A percentile compares a stretch with the other conserved stretches of the same genome.
Conservation (phyloP, 768 basidiomycete genomes). For the Suillus brevipes region DNA sequence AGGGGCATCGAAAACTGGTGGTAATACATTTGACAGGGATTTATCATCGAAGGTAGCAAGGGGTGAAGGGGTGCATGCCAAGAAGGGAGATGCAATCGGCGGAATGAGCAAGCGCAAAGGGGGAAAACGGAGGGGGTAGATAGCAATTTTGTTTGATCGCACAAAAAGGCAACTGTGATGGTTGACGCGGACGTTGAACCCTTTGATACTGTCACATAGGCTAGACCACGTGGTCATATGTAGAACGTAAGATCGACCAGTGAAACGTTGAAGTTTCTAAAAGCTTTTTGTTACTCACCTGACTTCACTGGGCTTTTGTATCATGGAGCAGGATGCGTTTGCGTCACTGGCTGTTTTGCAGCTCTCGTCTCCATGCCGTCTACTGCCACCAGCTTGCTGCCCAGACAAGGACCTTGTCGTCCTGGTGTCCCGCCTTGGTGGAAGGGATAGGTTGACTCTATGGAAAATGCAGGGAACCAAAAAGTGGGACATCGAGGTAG, state of each 20-base stretch:
- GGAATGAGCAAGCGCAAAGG: conserved; percentile 51
- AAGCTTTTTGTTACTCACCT: not conserved
- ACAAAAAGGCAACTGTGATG: conserved; percentile 11
- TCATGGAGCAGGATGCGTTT: conserved; percentile 52
- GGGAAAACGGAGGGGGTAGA: conserved; percentile 37
- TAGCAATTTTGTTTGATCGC: conserved; percentile 12
- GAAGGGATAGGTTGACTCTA: conserved; percentile 67
- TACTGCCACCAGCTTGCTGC: conserved; percentile 70
- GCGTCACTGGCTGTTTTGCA: conserved; percentile 54
- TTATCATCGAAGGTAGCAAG: conserved; percentile 43
- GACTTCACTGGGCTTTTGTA: not conserved
- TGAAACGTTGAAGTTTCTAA: no score
- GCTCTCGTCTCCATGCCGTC: conserved; percentile 56
- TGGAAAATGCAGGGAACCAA: conserved; percentile 82
- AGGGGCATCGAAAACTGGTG: conserved; percentile 29
- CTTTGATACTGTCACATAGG: not conserved
- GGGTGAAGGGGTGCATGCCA: conserved; percentile 65
- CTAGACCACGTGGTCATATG: not conserved
- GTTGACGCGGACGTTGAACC: not conserved
- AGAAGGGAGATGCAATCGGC: conserved; percentile 57
- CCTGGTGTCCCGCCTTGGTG: conserved; percentile 64
- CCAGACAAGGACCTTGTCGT: conserved; percentile 83
- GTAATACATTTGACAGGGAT: conserved; percentile 60
- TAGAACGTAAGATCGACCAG: not conserved
- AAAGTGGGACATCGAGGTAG: conserved; percentile 82